These are phyloP conservation scores for Colletotrichum caudatum DNA, from an alignment of 2,329 filamentous ascomycete species.

Conservation along the genomic window DNA sequence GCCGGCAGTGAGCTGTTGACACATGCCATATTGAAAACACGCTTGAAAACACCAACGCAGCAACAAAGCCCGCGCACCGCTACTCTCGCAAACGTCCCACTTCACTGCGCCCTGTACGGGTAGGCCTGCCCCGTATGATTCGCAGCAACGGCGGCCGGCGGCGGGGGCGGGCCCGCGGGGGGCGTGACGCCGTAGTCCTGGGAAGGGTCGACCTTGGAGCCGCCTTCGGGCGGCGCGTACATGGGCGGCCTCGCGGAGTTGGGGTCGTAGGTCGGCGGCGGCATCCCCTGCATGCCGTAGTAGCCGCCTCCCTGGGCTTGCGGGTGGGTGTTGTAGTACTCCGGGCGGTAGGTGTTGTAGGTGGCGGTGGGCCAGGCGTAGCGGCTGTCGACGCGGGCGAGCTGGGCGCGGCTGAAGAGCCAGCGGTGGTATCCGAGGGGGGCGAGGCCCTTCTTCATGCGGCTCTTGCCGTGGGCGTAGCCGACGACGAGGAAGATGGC, in stretches of 20 bases:
- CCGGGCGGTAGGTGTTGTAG: constrained; percentile 57
- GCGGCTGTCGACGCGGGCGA: constrained; percentile 61
- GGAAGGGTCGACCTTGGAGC: constrained; percentile 64
- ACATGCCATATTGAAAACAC: not conserved
- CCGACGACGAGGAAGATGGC: constrained; percentile 74
- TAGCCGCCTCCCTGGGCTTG: constrained; percentile 41
- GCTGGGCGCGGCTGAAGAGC: constrained; percentile 62
- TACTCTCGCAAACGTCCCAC: constrained; percentile 30
- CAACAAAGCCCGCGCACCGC: not conserved
- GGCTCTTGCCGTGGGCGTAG: constrained; percentile 75
- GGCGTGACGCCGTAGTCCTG: constrained; percentile 49
- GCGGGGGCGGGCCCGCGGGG: constrained; percentile 63
- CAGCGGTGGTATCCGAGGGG: constrained; percentile 79
- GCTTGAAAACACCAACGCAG: constrained; percentile 29
- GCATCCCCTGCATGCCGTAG: constrained; percentile 65
- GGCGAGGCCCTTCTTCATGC: constrained; percentile 73
- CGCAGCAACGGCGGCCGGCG: constrained; percentile 44
- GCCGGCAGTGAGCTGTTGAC: constrained; percentile 15
- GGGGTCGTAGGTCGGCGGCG: constrained; percentile 70
- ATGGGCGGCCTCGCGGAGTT: constrained; percentile 63
- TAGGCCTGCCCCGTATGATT: constrained; percentile 53
- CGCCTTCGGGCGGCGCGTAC: constrained; percentile 65
- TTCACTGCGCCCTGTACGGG: constrained; percentile 44
- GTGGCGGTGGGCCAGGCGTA: constrained; percentile 57
- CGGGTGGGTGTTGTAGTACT: constrained; percentile 48